These are phyloP conservation scores for Fusarium sambucinum DNA, from an alignment of 2,329 filamentous ascomycete species.

Conservation along the genomic window DNA sequence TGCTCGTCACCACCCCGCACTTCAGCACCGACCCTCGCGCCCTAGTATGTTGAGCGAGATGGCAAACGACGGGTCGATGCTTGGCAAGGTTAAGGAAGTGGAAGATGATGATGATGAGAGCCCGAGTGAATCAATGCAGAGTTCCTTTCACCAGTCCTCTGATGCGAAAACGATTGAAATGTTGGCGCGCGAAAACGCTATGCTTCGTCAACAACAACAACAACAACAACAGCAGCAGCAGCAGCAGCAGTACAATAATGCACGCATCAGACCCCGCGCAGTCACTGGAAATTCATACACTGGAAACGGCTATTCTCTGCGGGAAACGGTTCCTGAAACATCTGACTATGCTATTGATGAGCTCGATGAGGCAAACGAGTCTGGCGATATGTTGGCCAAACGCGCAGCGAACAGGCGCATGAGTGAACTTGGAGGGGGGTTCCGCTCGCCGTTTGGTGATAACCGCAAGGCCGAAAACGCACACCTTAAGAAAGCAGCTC, in stretches of 20 bases:
- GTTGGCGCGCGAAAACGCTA: constrained; percentile 71
- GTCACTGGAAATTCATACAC: constrained; percentile 68
- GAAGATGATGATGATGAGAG: constrained; percentile 75
- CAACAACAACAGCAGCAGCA: constrained; percentile 54
- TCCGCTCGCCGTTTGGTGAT: constrained; percentile 66
- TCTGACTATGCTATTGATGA: constrained; percentile 81
- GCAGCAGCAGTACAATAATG: constrained; percentile 66
- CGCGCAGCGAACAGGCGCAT: constrained; percentile 64
- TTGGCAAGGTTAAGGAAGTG: constrained; percentile 77
- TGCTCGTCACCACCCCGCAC: constrained; percentile 71
- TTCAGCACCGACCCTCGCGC: constrained; percentile 85
- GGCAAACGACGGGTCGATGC: constrained; percentile 71
- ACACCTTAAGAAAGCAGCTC: constrained; percentile 70
- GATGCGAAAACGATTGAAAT: constrained; percentile 74
- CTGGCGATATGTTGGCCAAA: constrained; percentile 60
- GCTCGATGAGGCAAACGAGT: constrained; percentile 71
- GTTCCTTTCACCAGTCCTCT: constrained; percentile 64
- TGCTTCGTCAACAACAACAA: constrained; percentile 62
- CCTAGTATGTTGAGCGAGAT: constrained; percentile 82
- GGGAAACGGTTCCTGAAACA: constrained; percentile 71
- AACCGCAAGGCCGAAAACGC: constrained; percentile 71
- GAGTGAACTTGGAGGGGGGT: constrained; percentile 66
- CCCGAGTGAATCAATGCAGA: constrained; percentile 61
- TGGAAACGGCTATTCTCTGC: constrained; percentile 69
- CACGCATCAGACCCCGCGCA: constrained; percentile 68